Conservation (phyloP, 75 land plant species). For the Cupressus sempervirens region DNA sequence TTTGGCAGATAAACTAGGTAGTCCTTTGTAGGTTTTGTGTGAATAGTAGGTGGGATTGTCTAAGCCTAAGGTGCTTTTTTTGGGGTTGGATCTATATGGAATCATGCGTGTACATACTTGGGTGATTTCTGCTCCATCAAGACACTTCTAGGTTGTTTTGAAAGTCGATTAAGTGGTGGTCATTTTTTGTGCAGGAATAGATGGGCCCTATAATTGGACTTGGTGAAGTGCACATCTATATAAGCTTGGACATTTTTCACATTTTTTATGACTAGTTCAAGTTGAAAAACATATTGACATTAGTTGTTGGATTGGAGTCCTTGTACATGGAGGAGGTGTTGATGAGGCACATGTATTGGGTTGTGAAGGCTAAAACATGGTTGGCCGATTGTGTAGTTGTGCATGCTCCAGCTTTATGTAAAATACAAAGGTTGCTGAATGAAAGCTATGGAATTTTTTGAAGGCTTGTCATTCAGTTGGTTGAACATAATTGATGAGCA, state of each 20-base stretch:
- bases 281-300: slow-evolving; percentile 32
- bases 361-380: slow-evolving; percentile 63
- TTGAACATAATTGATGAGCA: too few species aligned
- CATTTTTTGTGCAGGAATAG: not conserved
- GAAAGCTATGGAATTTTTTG: slow-evolving; percentile 10
- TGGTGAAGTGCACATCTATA: slow-evolving; percentile 14
- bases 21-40: too few species aligned
- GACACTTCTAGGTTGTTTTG: too few species aligned
- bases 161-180: too few species aligned
- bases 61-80: too few species aligned
- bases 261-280: slow-evolving; percentile 13
- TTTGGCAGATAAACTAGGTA: too few species aligned
- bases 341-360: slow-evolving; percentile 50
- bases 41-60: too few species aligned
- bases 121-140: too few species aligned
- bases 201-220: not conserved
- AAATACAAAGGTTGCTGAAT: slow-evolving; percentile 57
- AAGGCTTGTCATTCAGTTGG: not conserved
- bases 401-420: slow-evolving; percentile 36
- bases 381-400: slow-evolving; percentile 34
- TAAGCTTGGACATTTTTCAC: slow-evolving; percentile 14
- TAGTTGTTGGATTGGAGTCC: slow-evolving; percentile 42
- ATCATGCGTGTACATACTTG: too few species aligned
- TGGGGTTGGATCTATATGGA: too few species aligned
- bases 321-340: slow-evolving; percentile 30